These are phyloP conservation scores for Microbotryomycetes sp. DNA, from an alignment of 1,284 basidiomycete species.

Conservation along the genomic window DNA sequence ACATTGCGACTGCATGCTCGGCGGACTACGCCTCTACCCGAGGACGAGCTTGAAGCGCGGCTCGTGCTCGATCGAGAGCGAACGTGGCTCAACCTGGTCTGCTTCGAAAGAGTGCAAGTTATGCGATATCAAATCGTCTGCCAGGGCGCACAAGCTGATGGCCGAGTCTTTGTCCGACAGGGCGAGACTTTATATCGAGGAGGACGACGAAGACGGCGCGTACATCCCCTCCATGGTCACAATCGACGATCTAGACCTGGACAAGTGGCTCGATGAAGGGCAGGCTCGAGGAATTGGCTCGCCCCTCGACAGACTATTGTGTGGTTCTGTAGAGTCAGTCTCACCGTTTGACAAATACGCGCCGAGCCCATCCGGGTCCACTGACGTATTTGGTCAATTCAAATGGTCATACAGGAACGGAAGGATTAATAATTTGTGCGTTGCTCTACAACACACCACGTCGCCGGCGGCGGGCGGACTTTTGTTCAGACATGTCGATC, in stretches of 20 bases:
- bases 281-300: neutral
- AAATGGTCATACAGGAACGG: no score
- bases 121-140: no score
- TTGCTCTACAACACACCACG: neutral
- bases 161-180: neutral
- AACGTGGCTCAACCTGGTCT: neutral
- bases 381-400: no score
- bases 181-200: neutral
- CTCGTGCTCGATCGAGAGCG: neutral
- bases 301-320: neutral
- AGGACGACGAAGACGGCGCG: neutral
- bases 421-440: neutral
- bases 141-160: no score
- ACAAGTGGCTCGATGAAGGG: neutral
- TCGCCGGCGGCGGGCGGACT: neutral
- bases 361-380: no score
- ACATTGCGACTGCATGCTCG: neutral
- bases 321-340: neutral
- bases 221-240: neutral
- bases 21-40: neutral
- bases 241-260: neutral
- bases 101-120: neutral
- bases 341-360: no score
- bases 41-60: neutral
- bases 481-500: neutral